These are phyloP conservation scores for Globisporangium spiculum DNA, from an alignment of 352 stramenopile species.

Conservation along the genomic window DNA sequence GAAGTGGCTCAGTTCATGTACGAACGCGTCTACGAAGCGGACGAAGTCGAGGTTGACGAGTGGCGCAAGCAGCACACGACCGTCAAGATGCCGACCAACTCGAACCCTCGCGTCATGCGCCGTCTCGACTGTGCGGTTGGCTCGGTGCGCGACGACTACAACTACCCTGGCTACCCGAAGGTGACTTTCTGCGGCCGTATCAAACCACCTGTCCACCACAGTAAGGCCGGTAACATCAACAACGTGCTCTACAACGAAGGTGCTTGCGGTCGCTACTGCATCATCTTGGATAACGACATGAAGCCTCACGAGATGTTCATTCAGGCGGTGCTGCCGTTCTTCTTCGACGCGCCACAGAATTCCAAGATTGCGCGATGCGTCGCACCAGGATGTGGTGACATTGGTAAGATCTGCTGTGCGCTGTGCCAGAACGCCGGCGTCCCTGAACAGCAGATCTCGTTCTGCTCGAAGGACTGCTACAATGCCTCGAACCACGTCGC, in stretches of 20 bases:
- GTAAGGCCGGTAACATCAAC: conserved; percentile 90
- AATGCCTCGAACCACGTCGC: conserved; percentile 61
- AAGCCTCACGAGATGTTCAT: conserved; percentile 85
- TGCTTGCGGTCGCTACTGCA: conserved; percentile 68
- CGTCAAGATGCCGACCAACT: conserved; percentile 58
- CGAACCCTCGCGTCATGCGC: conserved; percentile 32
- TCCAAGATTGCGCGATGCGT: conserved; percentile 30
- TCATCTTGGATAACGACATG: conserved; percentile 86
- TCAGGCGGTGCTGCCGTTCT: conserved; percentile 77
- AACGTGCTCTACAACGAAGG: conserved; percentile 89
- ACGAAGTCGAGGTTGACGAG: conserved; percentile 84
- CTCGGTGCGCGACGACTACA: conserved; percentile 85
- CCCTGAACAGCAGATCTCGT: conserved; percentile 80
- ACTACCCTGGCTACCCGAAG: conserved; percentile 74
- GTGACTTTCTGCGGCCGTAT: conserved; percentile 79
- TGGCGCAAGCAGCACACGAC: conserved; percentile 86
- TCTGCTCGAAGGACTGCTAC: conserved; percentile 86
- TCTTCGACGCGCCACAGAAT: conserved; percentile 34
- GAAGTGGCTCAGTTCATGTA: conserved; percentile 89
- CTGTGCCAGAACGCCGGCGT: conserved; percentile 85
- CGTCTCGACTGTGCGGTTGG: conserved; percentile 72
- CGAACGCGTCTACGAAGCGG: conserved; percentile 81
- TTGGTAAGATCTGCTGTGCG: conserved; percentile 82
- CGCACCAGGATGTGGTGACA: conserved; percentile 48
- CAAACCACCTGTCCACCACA: conserved; percentile 74